These are phyloP conservation scores for Rubia tinctorum DNA, from an alignment of 305 asterid genomes.

Conservation along the genomic window DNA sequence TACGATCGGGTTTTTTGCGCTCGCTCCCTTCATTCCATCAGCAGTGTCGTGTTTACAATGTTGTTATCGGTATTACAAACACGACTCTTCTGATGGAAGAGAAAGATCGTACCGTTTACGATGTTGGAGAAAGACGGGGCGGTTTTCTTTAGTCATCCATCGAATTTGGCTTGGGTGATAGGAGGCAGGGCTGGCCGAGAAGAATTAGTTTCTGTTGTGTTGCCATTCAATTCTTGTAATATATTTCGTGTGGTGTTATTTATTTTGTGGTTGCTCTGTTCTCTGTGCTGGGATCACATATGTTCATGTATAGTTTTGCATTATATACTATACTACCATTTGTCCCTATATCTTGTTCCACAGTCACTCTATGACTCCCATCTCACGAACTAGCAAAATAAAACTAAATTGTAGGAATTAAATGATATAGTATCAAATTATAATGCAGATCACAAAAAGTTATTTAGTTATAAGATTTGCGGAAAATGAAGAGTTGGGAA, in stretches of 20 bases:
- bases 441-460: too few species aligned
- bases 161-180: not conserved
- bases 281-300: not conserved
- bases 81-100: not conserved
- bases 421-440: too few species aligned
- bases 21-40: not conserved
- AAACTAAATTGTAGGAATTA: too few species aligned
- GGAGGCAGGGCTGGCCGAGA: slow-evolving; percentile 10
- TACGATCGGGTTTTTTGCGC: too few species aligned
- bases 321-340: not conserved
- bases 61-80: not conserved
- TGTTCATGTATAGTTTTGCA: not conserved
- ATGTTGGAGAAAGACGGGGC: not conserved
- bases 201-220: not conserved
- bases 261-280: not conserved
- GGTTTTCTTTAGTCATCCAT: slow-evolving; percentile 8
- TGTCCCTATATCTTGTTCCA: too few species aligned
- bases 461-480: too few species aligned
- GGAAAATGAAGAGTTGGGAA: too few species aligned
- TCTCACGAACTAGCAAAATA: too few species aligned
- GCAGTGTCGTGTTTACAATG: not conserved
- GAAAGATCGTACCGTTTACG: not conserved
- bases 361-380: too few species aligned
- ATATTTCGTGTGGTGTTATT: not conserved
- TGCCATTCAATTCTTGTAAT: slow-evolving; percentile 4